A percentile compares a stretch with the other conserved stretches of the same genome.
Evolutionary conservation across 495 filamentous ascomycete species (phyloP).

Genomic region (Trichoderma virens): DNA sequence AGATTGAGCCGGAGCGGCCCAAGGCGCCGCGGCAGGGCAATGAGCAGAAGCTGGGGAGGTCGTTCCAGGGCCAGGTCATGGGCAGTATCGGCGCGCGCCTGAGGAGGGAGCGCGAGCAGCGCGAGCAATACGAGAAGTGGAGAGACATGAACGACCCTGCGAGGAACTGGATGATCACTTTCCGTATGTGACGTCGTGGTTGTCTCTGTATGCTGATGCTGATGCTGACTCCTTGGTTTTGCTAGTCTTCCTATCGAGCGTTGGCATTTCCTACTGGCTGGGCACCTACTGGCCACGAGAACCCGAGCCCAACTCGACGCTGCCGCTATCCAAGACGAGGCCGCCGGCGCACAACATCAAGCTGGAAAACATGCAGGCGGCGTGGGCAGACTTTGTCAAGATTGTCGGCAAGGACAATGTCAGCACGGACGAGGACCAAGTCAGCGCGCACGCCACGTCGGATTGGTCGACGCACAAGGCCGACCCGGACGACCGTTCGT

Average conservation of each 20-base stretch:
- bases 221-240: conserved; percentile 5
- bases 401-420: conserved; percentile 83
- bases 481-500: conserved; percentile 39
- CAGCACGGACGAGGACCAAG: conserved; percentile 60
- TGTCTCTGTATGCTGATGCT: background rate
- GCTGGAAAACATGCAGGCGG: conserved; percentile 74
- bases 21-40: conserved; percentile 17
- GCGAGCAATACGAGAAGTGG: conserved; percentile 54
- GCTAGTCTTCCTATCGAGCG: conserved; percentile 51
- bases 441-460: conserved; percentile 67
- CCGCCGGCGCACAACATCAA: conserved; percentile 63
- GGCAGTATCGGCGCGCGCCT: conserved; percentile 74
- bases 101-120: conserved; percentile 63
- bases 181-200: conserved; percentile 41
- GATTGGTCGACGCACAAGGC: conserved; percentile 80
- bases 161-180: conserved; percentile 53
- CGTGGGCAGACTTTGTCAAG: conserved; percentile 83
- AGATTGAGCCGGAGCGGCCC: conserved; percentile 15
- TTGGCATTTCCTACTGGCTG: conserved; percentile 59
- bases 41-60: conserved; percentile 25
- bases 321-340: conserved; percentile 51
- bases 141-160: conserved; percentile 45
- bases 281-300: conserved; percentile 54
- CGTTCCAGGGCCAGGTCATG: conserved; percentile 82
- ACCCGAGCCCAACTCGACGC: conserved; percentile 64